phyloP scores from a whole-genome alignment of 305 asterid genomes.

The Fraxinus baroniana region DNA sequence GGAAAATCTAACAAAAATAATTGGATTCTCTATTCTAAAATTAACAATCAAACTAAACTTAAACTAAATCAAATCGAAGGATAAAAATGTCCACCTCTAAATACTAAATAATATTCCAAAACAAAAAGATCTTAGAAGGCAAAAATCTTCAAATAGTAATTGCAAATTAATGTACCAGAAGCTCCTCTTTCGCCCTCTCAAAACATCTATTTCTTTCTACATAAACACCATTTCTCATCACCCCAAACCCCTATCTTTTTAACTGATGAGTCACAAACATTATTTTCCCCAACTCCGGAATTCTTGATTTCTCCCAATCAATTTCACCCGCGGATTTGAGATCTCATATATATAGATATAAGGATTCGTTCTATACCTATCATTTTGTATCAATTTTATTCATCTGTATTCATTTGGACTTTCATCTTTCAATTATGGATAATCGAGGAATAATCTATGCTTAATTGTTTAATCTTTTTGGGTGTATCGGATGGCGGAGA shows the following conservation, averaged over 20 bases:
- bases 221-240: background rate
- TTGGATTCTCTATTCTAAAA: background rate
- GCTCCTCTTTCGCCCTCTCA: background rate
- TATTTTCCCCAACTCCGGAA: constrained; percentile 24
- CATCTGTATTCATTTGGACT: constrained; percentile 35
- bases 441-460: background rate
- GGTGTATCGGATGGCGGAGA: constrained; percentile 25
- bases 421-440: constrained; percentile 35
- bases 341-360: background rate
- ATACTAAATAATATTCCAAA: background rate
- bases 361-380: background rate
- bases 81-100: background rate
- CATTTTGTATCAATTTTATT: background rate
- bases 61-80: background rate
- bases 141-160: background rate
- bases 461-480: background rate
- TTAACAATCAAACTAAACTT: background rate
- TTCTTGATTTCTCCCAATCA: constrained; percentile 42
- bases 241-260: background rate
- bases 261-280: background rate
- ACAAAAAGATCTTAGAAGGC: background rate
- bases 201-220: background rate
- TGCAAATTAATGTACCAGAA: background rate
- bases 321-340: constrained; percentile 30
- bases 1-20: background rate